Percentiles rank a stretch among this genome's conserved stretches.
Evolutionary conservation across 2,329 filamentous ascomycete genomes (phyloP).

Genomic region (Fusarium sp.): DNA sequence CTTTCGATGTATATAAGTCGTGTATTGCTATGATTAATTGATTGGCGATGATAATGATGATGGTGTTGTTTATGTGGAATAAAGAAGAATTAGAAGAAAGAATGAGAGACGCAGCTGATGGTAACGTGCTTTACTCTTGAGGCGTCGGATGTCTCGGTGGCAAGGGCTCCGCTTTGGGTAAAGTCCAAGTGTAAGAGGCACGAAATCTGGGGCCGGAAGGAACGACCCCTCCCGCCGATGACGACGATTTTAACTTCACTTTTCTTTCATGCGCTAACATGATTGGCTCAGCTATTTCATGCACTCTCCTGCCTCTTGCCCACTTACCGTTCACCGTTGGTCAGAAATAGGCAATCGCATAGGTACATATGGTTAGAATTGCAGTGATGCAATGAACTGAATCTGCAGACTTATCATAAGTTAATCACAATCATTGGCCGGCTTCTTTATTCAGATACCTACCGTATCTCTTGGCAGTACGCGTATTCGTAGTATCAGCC

Average conservation of each 20-base stretch:
- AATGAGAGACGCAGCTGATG: neutral
- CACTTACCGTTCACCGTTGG: neutral
- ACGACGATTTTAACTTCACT: conserved; percentile 14
- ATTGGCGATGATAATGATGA: neutral
- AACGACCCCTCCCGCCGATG: conserved; percentile 20
- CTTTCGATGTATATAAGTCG: neutral
- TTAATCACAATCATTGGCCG: neutral
- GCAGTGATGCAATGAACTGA: neutral
- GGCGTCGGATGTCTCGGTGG: conserved; percentile 42
- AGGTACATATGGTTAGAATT: neutral
- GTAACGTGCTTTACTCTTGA: conserved; percentile 27
- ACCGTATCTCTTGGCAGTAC: neutral
- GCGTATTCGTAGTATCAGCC: neutral
- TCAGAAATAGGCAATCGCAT: neutral
- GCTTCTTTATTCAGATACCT: neutral
- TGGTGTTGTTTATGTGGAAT: conserved; percentile 3
- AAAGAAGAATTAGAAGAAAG: neutral
- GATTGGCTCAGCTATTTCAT: conserved; percentile 16
- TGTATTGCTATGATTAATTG: neutral
- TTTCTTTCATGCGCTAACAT: neutral
- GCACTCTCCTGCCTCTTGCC: neutral
- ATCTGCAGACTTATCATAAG: neutral
- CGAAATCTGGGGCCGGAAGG: conserved; percentile 31
- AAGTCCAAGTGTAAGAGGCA: conserved; percentile 11
- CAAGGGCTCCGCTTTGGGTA: conserved; percentile 27